phyloP scores from a whole-genome alignment of 2,329 filamentous ascomycete species.

The Penicillium olsonii region DNA sequence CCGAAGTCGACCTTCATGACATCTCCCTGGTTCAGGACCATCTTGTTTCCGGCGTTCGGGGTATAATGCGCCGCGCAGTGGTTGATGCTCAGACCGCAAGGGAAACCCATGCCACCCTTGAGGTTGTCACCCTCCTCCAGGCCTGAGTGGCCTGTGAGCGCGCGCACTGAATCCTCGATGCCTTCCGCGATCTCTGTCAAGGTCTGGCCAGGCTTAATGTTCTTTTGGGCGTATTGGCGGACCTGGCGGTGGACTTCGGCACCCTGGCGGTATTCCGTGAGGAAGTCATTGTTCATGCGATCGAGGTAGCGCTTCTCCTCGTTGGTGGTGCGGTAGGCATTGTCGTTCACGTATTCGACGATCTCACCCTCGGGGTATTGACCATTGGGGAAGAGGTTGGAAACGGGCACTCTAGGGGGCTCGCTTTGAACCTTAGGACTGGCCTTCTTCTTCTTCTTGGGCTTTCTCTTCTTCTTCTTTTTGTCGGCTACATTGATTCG shows the following conservation, averaged over 20 bases:
- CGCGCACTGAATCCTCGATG: constrained; percentile 81
- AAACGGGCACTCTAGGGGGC: constrained; percentile 72
- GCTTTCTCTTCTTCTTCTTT: constrained; percentile 90
- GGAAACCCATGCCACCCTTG: constrained; percentile 82
- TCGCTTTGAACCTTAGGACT: constrained; percentile 70
- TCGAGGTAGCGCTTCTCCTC: constrained; percentile 84
- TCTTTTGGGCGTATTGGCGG: constrained; percentile 77
- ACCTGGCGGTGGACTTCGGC: constrained; percentile 91
- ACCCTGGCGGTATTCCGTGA: constrained; percentile 77
- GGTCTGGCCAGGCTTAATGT: constrained; percentile 77
- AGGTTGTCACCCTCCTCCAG: constrained; percentile 76
- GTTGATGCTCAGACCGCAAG: constrained; percentile 79
- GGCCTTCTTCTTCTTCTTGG: constrained; percentile 66
- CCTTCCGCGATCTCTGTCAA: constrained; percentile 81
- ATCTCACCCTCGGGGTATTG: constrained; percentile 77
- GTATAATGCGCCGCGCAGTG: constrained; percentile 85
- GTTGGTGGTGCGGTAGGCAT: constrained; percentile 74
- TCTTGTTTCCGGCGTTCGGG: constrained; percentile 84
- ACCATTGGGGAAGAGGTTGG: constrained; percentile 71
- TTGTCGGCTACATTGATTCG: constrained; percentile 49
- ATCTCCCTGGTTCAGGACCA: constrained; percentile 64
- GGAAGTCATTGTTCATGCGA: constrained; percentile 75
- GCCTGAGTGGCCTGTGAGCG: constrained; percentile 73
- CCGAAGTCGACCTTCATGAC: constrained; percentile 76
- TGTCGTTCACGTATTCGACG: constrained; percentile 75